These are phyloP conservation scores for Rhizomucor miehei DNA, from an alignment of 371 early-diverging fungal species.

Conservation along the genomic window DNA sequence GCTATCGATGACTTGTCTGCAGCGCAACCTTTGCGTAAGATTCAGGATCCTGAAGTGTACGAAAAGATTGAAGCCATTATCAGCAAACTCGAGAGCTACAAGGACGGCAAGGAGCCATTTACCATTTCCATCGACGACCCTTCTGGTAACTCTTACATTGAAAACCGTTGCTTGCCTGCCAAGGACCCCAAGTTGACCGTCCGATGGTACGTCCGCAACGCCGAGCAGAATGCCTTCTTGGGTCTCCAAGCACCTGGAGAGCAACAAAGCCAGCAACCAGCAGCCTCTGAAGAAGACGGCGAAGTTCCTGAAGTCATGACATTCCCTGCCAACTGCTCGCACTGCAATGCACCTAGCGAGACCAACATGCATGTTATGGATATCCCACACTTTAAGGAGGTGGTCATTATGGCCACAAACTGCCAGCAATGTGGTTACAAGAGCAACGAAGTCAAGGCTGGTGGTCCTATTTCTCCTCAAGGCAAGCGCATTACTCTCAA, in stretches of 20 bases:
- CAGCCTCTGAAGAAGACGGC: constrained; percentile 47
- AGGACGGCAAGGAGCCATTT: constrained; percentile 59
- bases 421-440: constrained; percentile 94
- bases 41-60: constrained; percentile 61
- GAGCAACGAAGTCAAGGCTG: constrained; percentile 95
- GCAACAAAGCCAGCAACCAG: constrained; percentile 7
- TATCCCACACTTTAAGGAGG: constrained; percentile 95
- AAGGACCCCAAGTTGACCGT: constrained; percentile 77
- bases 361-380: constrained; percentile 91
- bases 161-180: constrained; percentile 67
- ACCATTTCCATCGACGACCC: constrained; percentile 86
- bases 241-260: constrained; percentile 59
- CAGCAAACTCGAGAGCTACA: constrained; percentile 58
- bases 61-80: constrained; percentile 75
- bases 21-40: constrained; percentile 78
- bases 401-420: constrained; percentile 93
- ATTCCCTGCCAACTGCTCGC: constrained; percentile 89
- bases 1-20: constrained; percentile 78
- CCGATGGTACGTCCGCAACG: constrained; percentile 67
- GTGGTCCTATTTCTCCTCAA: constrained; percentile 78
- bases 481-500: constrained; percentile 82
- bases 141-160: constrained; percentile 91
- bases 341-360: constrained; percentile 78
- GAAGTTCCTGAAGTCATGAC: constrained; percentile 64
- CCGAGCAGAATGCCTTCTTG: constrained; percentile 75